phyloP scores from a whole-genome alignment of 306 rosid species.

The Alnus glutinosa region DNA sequence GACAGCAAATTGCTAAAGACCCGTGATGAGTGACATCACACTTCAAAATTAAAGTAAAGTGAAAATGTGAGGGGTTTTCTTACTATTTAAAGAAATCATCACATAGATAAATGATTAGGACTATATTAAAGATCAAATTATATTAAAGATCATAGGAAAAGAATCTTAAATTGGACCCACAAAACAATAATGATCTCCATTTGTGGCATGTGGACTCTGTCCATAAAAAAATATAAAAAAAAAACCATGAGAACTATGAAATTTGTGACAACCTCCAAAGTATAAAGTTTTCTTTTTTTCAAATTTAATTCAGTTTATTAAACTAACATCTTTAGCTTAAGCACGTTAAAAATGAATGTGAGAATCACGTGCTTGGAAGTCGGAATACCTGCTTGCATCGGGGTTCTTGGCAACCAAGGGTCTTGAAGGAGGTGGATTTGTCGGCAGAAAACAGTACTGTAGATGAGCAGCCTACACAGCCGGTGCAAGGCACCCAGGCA shows the following conservation, averaged over 20 bases:
- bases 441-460: slow-evolving; percentile 40
- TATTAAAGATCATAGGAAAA: not conserved
- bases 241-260: too few species aligned
- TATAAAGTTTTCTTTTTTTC: too few species aligned
- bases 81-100: too few species aligned
- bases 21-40: slow-evolving; percentile 30
- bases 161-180: slow-evolving; percentile 1
- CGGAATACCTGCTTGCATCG: slow-evolving; percentile 77
- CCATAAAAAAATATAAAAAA: too few species aligned
- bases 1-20: not conserved
- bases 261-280: not conserved
- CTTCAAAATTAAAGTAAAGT: not conserved
- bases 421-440: slow-evolving; percentile 53
- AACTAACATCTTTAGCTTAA: too few species aligned
- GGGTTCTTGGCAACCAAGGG: slow-evolving; percentile 49
- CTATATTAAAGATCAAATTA: not conserved
- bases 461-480: slow-evolving; percentile 72
- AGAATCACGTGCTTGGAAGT: too few species aligned
- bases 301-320: too few species aligned
- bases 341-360: too few species aligned
- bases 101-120: not conserved
- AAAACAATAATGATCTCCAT: not conserved
- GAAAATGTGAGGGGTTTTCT: not conserved
- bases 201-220: not conserved
- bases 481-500: slow-evolving; percentile 85